phyloP scores from a whole-genome alignment of 495 filamentous ascomycete species.

The Rostrohypoxylon terebratum region DNA sequence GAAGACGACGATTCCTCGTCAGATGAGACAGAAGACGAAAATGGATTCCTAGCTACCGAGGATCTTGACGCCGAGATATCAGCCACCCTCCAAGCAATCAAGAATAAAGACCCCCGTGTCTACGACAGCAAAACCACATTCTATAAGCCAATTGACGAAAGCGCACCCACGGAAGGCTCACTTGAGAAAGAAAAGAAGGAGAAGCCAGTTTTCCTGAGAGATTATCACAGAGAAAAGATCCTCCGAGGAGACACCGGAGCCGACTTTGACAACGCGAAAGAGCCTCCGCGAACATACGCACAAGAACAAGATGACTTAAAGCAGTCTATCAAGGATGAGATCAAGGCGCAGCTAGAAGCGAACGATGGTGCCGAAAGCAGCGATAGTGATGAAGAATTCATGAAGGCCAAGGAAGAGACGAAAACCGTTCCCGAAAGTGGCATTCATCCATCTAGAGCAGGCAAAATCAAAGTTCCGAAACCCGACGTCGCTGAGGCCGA shows the following conservation, averaged over 20 bases:
- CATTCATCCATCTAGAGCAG: constrained; percentile 61
- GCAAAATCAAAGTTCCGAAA: constrained; percentile 62
- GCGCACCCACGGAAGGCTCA: constrained; percentile 47
- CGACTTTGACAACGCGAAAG: constrained; percentile 68
- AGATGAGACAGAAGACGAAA: constrained; percentile 88
- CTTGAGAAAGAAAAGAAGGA: constrained; percentile 67
- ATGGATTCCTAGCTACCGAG: constrained; percentile 82
- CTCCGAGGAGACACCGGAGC: constrained; percentile 68
- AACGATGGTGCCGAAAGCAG: constrained; percentile 66
- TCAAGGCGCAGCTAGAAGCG: constrained; percentile 71
- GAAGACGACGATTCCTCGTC: constrained; percentile 70
- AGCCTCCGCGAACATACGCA: constrained; percentile 74
- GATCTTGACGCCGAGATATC: constrained; percentile 87
- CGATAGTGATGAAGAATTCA: constrained; percentile 77
- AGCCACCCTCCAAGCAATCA: constrained; percentile 85
- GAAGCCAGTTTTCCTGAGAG: constrained; percentile 85
- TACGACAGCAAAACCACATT: constrained; percentile 85
- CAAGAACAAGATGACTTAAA: constrained; percentile 89
- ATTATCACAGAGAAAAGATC: constrained; percentile 91
- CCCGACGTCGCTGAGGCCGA: constrained; percentile 82
- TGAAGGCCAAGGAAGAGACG: constrained; percentile 63
- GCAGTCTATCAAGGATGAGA: constrained; percentile 77
- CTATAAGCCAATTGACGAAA: constrained; percentile 72
- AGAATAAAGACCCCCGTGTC: constrained; percentile 86
- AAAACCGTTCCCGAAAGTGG: constrained; percentile 45